phyloP scores from a whole-genome alignment of 257 asterid species.

The Solanum ahanhuiri region DNA sequence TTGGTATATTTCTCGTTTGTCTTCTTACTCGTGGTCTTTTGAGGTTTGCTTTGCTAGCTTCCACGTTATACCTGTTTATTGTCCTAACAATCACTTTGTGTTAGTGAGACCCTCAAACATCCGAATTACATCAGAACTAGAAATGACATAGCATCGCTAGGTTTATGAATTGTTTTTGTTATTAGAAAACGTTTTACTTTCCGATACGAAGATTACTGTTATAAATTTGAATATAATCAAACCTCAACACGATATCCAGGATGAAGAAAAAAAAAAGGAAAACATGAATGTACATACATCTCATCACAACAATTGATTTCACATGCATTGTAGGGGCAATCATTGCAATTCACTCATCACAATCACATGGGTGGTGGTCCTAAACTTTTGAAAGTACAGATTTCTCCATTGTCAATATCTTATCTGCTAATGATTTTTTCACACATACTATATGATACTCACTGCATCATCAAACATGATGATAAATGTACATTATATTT shows the following conservation, averaged over 20 bases:
- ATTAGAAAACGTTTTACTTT: not conserved
- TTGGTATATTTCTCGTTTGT: no score
- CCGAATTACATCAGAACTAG: no score
- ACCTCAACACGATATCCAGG: rapidly evolving
- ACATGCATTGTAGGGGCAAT: not conserved
- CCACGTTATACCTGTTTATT: no score
- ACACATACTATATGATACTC: not conserved
- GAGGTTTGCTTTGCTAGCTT: no score
- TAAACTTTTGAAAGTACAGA: not conserved
- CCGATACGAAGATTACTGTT: not conserved
- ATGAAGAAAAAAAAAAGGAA: not conserved
- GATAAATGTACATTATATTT: not conserved
- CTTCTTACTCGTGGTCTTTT: no score
- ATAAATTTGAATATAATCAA: not conserved
- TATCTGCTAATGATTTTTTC: not conserved
- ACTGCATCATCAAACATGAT: not conserved
- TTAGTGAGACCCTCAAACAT: no score
- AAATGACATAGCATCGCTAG: not conserved
- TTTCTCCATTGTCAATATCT: not conserved
- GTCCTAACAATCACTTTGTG: no score
- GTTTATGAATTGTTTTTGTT: not conserved
- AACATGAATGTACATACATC: not conserved
- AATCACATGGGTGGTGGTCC: conserved; percentile 3
- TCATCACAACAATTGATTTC: not conserved
- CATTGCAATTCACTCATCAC: not conserved